phyloP scores from a whole-genome alignment of 169 alveolate species.

The Eimeria falciformis region DNA sequence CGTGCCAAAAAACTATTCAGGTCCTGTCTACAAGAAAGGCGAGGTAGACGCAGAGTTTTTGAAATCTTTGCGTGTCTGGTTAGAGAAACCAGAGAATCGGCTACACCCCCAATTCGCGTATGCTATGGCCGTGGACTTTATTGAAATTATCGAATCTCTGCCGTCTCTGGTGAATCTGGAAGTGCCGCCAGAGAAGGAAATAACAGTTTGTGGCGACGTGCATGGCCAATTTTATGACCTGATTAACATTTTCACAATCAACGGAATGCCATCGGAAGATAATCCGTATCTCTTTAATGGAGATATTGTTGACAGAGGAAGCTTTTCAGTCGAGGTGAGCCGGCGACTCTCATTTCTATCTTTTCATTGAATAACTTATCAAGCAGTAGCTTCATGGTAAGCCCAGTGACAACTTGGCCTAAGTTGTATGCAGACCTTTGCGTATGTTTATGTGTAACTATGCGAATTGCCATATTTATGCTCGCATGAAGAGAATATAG shows the following conservation, averaged over 20 bases:
- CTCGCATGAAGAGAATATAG: too few species aligned
- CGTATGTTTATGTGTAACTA: too few species aligned
- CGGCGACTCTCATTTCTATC: too few species aligned
- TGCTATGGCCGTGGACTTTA: constrained; percentile 91
- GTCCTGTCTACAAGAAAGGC: constrained; percentile 64
- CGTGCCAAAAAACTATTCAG: constrained; percentile 49
- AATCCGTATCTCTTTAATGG: constrained; percentile 99
- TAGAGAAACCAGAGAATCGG: constrained; percentile 94
- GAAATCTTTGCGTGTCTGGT: constrained; percentile 81
- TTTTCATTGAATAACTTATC: too few species aligned
- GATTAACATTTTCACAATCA: constrained; percentile 95
- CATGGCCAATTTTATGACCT: constrained; percentile 99
- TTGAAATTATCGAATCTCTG: constrained; percentile 90
- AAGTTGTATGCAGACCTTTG: too few species aligned
- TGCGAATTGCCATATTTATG: too few species aligned
- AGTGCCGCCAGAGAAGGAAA: constrained; percentile 92
- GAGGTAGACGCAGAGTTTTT: constrained; percentile 47
- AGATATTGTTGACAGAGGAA: constrained; percentile 99
- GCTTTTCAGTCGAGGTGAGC: constrained; percentile 98
- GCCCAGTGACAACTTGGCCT: too few species aligned
- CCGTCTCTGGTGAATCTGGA: constrained; percentile 92
- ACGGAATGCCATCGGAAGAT: constrained; percentile 96
- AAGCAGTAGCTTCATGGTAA: too few species aligned
- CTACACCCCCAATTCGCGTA: constrained; percentile 95
- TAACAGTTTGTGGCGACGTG: constrained; percentile 99